phyloP scores from a whole-genome alignment of 2,329 filamentous ascomycete genomes.

The Ophiosphaerella herpotricha region DNA sequence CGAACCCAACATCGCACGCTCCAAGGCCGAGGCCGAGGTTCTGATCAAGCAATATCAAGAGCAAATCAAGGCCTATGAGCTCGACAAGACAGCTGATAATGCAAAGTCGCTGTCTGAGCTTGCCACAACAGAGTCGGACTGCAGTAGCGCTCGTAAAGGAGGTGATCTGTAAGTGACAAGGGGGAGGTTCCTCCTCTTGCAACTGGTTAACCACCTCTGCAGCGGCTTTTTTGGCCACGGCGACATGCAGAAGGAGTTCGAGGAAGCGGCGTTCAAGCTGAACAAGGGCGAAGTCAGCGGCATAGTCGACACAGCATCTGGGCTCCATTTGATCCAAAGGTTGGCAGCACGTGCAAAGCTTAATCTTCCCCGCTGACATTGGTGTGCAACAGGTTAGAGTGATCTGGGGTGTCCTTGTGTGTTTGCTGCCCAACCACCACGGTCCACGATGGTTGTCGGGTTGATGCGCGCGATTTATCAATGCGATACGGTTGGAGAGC shows the following conservation, averaged over 20 bases:
- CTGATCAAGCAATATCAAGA: conserved; percentile 77
- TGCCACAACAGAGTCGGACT: conserved; percentile 88
- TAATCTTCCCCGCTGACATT: conserved; percentile 13
- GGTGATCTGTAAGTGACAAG: conserved; percentile 74
- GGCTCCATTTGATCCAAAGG: conserved; percentile 95
- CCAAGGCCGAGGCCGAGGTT: conserved; percentile 80
- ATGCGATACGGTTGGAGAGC: conserved; percentile 11
- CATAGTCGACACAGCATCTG: conserved; percentile 89
- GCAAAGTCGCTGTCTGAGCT: conserved; percentile 71
- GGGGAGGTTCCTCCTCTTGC: background rate
- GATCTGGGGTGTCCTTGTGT: background rate
- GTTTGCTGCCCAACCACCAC: conserved; percentile 2
- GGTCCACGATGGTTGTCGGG: background rate
- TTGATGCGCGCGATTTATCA: conserved; percentile 7
- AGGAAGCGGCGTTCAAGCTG: conserved; percentile 91
- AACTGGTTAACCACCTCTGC: conserved; percentile 6
- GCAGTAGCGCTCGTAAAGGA: conserved; percentile 90
- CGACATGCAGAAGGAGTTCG: conserved; percentile 99
- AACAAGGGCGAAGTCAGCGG: conserved; percentile 84
- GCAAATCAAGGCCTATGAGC: conserved; percentile 70
- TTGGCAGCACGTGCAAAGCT: conserved; percentile 48
- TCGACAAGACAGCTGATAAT: conserved; percentile 45
- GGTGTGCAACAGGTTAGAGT: conserved; percentile 27
- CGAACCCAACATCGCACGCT: conserved; percentile 83
- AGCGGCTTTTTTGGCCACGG: conserved; percentile 89